These are phyloP conservation scores for Bauhinia variegata DNA, from an alignment of 306 rosid species.

Conservation along the genomic window DNA sequence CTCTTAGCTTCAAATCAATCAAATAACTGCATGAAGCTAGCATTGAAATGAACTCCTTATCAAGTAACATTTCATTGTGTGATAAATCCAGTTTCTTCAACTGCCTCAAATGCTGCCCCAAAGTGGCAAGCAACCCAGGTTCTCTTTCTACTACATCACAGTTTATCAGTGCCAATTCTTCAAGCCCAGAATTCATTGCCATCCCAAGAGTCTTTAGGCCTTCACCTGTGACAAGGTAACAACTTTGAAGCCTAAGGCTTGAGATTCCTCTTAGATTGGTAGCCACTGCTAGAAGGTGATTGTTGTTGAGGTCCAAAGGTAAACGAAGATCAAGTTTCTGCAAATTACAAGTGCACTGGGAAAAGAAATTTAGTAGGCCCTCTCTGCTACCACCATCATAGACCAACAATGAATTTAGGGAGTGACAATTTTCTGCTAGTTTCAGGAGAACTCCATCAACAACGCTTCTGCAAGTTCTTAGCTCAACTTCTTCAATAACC, in stretches of 20 bases:
- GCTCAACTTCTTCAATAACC: conserved; percentile 61
- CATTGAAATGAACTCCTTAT: conserved; percentile 77
- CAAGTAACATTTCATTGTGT: conserved; percentile 69
- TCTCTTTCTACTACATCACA: conserved; percentile 89
- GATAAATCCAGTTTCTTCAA: conserved; percentile 79
- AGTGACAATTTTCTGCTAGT: conserved; percentile 54
- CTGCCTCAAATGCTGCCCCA: conserved; percentile 77
- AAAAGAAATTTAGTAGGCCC: conserved; percentile 61
- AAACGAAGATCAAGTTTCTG: conserved; percentile 70
- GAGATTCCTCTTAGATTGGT: conserved; percentile 47
- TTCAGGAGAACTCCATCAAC: conserved; percentile 67
- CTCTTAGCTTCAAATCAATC: conserved; percentile 69
- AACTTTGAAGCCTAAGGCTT: conserved; percentile 72
- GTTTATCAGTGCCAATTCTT: conserved; percentile 77
- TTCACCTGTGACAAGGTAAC: conserved; percentile 80
- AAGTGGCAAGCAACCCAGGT: conserved; percentile 70
- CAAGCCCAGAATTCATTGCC: conserved; percentile 53
- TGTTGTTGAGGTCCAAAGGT: conserved; percentile 81
- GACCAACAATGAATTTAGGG: conserved; percentile 62
- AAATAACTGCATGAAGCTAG: conserved; percentile 63
- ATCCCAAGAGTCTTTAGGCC: conserved; percentile 65
- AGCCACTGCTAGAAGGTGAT: conserved; percentile 63
- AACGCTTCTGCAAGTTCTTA: conserved; percentile 77
- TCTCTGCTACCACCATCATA: conserved; percentile 90
- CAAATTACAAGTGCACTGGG: conserved; percentile 42